A percentile compares a stretch with the other conserved stretches of the same genome.
Conservation (phyloP, 345 rosid species). For the Eucalyptus guilfoylei region DNA sequence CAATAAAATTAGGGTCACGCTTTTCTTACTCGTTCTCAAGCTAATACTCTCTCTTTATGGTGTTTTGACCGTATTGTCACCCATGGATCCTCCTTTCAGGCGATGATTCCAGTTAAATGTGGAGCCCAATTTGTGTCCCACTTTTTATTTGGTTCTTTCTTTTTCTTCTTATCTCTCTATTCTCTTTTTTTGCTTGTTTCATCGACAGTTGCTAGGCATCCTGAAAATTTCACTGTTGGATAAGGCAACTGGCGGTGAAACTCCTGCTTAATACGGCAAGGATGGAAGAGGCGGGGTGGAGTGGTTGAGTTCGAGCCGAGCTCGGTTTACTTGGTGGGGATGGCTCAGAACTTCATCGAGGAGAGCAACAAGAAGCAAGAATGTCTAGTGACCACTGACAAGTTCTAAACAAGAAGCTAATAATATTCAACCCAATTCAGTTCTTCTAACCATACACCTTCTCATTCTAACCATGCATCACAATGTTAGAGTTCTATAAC, state of each 20-base stretch:
- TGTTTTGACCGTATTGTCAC: too few species aligned
- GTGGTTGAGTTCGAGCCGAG: not conserved
- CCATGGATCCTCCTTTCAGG: not conserved
- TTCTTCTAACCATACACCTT: not conserved
- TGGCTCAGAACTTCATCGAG: not conserved
- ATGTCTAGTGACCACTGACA: not conserved
- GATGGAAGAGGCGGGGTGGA: not conserved
- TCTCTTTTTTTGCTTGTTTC: not conserved
- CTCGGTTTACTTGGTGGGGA: not conserved
- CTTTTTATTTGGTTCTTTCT: not conserved
- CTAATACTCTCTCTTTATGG: too few species aligned
- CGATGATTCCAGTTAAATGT: not conserved
- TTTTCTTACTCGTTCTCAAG: too few species aligned
- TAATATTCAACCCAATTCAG: not conserved
- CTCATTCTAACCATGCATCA: not conserved
- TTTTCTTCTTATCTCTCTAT: not conserved
- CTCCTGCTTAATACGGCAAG: not conserved
- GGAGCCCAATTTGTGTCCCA: not conserved
- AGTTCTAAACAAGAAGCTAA: not conserved
- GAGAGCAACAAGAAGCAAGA: not conserved
- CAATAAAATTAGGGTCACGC: not conserved
- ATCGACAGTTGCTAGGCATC: not conserved
- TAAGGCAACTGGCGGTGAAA: not conserved
- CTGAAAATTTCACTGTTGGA: too few species aligned
- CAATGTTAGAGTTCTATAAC: not conserved